phyloP scores from a whole-genome alignment of 768 basidiomycete species.

The Mycena venus region DNA sequence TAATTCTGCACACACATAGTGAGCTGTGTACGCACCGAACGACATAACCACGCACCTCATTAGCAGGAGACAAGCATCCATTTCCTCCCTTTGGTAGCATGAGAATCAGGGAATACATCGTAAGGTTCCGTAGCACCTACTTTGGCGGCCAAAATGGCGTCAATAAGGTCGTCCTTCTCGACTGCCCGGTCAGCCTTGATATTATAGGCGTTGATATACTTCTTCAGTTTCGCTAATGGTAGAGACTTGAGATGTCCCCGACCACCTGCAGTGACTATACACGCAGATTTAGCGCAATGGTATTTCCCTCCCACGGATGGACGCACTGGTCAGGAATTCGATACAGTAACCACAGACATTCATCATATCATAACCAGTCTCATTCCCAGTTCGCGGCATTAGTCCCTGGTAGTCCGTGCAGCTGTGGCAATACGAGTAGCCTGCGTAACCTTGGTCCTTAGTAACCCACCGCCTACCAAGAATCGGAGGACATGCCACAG shows the following conservation, averaged over 20 bases:
- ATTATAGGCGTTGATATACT: slow-evolving; percentile 78
- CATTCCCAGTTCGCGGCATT: slow-evolving; percentile 71
- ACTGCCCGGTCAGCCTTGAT: slow-evolving; percentile 73
- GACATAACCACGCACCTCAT: slow-evolving; percentile 63
- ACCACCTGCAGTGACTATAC: slow-evolving; percentile 82
- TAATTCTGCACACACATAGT: slow-evolving; percentile 53
- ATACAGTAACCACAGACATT: slow-evolving; percentile 83
- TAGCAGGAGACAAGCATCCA: slow-evolving; percentile 70
- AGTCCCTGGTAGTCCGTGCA: slow-evolving; percentile 85
- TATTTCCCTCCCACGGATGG: background rate
- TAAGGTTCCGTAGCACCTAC: slow-evolving; percentile 53
- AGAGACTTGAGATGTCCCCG: slow-evolving; percentile 67
- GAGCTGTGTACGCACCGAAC: background rate
- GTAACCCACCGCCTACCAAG: background rate
- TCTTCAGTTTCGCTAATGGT: slow-evolving; percentile 73
- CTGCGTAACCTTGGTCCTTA: slow-evolving; percentile 49
- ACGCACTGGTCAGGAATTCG: slow-evolving; percentile 74
- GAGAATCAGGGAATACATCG: background rate
- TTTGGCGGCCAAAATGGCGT: slow-evolving; percentile 66
- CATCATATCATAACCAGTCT: slow-evolving; percentile 73
- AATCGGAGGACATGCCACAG: slow-evolving; percentile 20
- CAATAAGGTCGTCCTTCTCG: slow-evolving; percentile 86
- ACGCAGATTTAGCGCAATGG: background rate
- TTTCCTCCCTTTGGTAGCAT: slow-evolving; percentile 57
- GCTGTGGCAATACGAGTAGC: slow-evolving; percentile 78